Percentiles rank a stretch among this genome's conserved stretches.
Conservation (phyloP, 2,329 filamentous ascomycete species). For the Paecilomyces sp. region DNA sequence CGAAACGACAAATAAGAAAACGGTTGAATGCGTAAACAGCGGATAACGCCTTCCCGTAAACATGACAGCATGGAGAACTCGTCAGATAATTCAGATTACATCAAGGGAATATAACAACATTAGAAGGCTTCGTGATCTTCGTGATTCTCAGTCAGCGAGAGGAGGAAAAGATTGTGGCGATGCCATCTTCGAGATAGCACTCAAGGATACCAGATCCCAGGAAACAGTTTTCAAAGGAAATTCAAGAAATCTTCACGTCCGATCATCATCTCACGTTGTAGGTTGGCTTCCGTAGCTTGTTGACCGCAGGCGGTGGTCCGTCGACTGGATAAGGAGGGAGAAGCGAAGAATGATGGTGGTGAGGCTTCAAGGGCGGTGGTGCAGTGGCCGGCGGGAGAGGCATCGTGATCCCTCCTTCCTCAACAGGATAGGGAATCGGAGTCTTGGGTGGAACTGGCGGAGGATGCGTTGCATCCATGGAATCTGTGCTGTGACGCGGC, state of each 20-base stretch:
- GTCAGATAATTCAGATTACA: neutral
- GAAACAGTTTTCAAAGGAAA: neutral
- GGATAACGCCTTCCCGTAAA: neutral
- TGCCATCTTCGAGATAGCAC: neutral
- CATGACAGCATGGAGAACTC: neutral
- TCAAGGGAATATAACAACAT: neutral
- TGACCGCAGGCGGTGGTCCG: slow-evolving; percentile 74
- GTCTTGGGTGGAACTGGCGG: slow-evolving; percentile 74
- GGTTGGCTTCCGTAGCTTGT: slow-evolving; percentile 78
- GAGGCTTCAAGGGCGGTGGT: slow-evolving; percentile 12
- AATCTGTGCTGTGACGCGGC: slow-evolving; percentile 30
- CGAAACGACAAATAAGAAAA: neutral
- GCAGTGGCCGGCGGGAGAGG: slow-evolving; percentile 28
- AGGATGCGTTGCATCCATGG: slow-evolving; percentile 32
- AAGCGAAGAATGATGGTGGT: slow-evolving; percentile 6
- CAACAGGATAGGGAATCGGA: slow-evolving; percentile 52
- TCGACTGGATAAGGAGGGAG: slow-evolving; percentile 72
- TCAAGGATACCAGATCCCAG: neutral
- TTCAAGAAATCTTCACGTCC: neutral
- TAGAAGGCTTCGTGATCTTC: neutral
- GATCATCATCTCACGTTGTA: slow-evolving; percentile 48
- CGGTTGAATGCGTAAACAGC: neutral
- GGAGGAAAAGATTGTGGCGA: neutral
- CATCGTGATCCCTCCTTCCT: slow-evolving; percentile 24
- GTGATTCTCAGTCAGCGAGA: neutral